Percentiles rank a stretch among this genome's conserved stretches.
Conservation (phyloP, 495 filamentous ascomycete species). For the Talaromyces nanjingensis region DNA sequence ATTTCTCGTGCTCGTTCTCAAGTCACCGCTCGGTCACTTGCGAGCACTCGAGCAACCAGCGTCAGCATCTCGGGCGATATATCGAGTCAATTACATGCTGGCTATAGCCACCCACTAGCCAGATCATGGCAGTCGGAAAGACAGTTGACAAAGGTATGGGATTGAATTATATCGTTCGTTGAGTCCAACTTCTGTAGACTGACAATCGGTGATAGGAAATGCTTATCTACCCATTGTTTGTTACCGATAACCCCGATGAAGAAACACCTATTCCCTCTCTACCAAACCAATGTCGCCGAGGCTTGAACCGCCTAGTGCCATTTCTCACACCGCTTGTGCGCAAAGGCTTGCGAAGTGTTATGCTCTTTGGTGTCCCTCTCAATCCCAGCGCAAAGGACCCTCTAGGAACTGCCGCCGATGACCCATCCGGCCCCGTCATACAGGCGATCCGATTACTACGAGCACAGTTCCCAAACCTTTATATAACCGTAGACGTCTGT, state of each 20-base stretch:
- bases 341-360: constrained; percentile 85
- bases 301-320: constrained; percentile 76
- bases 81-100: constrained; percentile 88
- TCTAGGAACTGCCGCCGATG: constrained; percentile 87
- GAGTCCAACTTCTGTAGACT: not conserved
- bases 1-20: constrained; percentile 65
- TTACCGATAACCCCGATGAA: constrained; percentile 89
- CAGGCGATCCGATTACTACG: constrained; percentile 74
- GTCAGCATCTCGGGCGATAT: constrained; percentile 91
- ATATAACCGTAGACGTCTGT: constrained; percentile 87
- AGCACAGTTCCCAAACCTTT: constrained; percentile 76
- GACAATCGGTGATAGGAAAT: constrained; percentile 58
- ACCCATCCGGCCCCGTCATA: constrained; percentile 88
- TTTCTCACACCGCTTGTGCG: constrained; percentile 79
- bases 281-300: constrained; percentile 79
- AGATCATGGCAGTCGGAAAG: constrained; percentile 93
- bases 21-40: constrained; percentile 65
- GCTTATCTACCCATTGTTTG: constrained; percentile 96
- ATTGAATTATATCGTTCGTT: not conserved
- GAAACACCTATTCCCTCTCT: constrained; percentile 84
- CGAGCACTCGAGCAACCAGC: constrained; percentile 86
- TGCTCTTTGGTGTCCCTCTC: constrained; percentile 90
- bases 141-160: constrained; percentile 82
- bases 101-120: constrained; percentile 87
- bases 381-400: constrained; percentile 76